phyloP scores from a whole-genome alignment of 1,139 yeast genomes.

The Lodderomyces theae region DNA sequence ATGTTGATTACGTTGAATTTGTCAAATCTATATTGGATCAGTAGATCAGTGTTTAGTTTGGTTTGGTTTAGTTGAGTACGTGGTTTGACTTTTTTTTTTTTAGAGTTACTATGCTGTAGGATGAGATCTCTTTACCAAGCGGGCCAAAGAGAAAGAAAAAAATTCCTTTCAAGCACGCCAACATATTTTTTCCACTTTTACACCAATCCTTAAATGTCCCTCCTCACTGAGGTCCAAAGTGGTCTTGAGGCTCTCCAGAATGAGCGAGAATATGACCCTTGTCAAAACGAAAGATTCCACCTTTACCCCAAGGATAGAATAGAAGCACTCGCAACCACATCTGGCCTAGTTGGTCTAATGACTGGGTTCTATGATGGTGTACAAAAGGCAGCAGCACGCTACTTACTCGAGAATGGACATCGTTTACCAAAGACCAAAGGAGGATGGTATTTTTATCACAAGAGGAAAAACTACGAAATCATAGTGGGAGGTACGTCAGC shows the following conservation, averaged over 20 bases:
- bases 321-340: constrained; percentile 30
- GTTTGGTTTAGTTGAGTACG: not conserved
- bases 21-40: constrained; percentile 92
- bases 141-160: not conserved
- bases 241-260: constrained; percentile 1
- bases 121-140: not conserved
- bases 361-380: constrained; percentile 67
- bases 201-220: not conserved
- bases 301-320: constrained; percentile 37
- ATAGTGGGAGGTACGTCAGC: constrained; percentile 49
- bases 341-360: constrained; percentile 56
- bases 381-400: constrained; percentile 54
- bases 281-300: constrained; percentile 39
- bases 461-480: constrained; percentile 77
- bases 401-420: constrained; percentile 79
- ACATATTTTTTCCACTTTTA: too few species aligned
- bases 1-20: constrained; percentile 91
- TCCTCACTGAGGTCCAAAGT: not conserved
- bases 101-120: not conserved
- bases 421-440: constrained; percentile 74
- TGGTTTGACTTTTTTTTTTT: too few species aligned
- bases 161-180: not conserved
- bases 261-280: constrained; percentile 13
- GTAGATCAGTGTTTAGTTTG: constrained; percentile 25
- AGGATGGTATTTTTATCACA: constrained; percentile 89